Evolutionary conservation across 345 rosid species (phyloP), one percentile per base, ranked within the genome.

Genomic region (Corchorus olitorius): DNA sequence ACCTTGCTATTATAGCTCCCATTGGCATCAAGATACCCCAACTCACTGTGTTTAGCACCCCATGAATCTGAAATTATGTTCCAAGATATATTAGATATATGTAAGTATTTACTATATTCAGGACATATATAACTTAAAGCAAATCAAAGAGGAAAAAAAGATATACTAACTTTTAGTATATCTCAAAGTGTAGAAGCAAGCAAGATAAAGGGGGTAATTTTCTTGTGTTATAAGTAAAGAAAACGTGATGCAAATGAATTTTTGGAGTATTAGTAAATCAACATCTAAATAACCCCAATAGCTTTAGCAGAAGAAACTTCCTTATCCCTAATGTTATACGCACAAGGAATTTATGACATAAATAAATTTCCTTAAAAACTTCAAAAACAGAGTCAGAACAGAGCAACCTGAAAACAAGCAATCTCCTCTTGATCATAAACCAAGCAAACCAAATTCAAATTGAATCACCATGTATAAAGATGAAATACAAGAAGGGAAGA

Each of bases 21-120:
- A 85, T 4, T 1, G 99, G 98, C 92, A 97, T 79, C 90, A 96
- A 60, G 27, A 90, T 82, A 8, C 98, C 98, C 98, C 99, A 97
- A 72, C 98, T 89, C 55, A 91, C 87, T 22, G 84, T 84, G 39
- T 97, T 97, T 69, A 94, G 81, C 65, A 91, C 89, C 60, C 97
- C 99, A 77, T 93, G 99, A 61, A 86, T 86, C 98, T 96, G 90
- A 58, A 81, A 65, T 5, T 70, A 56, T 63, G 33, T 55, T 13
- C 39, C 41, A 70, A 37, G 75, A n/a, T 56, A 69, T 39, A 39
- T 6, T 6, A 4, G 43, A 39, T 27, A 2, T 41, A 12, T 45
- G 63, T 43, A 41, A 41, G 69, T 65, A 8, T 3, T 16, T 14
- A 22, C 4, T 39, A 1, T 6, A 39, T 39, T 39, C 35, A 27